These are phyloP conservation scores for Lathyrus sativus DNA, from an alignment of 306 rosid species.

Conservation along the genomic window DNA sequence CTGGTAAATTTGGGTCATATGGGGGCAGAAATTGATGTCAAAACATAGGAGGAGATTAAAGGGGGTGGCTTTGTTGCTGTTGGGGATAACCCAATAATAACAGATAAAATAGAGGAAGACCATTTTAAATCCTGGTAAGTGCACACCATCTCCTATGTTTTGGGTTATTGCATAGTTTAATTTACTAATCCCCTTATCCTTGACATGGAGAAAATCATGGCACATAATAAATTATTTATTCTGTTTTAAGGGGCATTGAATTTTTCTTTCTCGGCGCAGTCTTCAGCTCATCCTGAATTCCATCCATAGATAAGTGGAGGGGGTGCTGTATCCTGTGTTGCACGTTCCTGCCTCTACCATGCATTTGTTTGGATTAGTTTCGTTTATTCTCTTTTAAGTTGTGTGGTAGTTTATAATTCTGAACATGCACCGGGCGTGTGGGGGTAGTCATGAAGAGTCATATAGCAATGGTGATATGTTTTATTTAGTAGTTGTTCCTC, in stretches of 20 bases:
- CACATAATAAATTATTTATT: neutral
- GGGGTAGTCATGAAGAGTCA: neutral
- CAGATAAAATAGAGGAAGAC: conserved; percentile 33
- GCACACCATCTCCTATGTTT: conserved; percentile 6
- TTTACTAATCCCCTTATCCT: conserved; percentile 2
- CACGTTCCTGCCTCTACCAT: conserved; percentile 28
- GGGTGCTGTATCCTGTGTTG: conserved; percentile 4
- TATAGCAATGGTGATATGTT: neutral
- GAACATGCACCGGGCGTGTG: neutral
- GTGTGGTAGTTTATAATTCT: conserved; percentile 18
- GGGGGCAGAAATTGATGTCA: conserved; percentile 39
- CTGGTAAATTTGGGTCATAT: conserved; percentile 36
- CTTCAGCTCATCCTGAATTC: conserved; percentile 11
- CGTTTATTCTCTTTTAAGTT: conserved; percentile 1
- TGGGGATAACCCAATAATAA: conserved; percentile 16
- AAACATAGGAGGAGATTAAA: conserved; percentile 36
- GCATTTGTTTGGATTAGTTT: conserved; percentile 17
- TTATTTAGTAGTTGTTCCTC: neutral
- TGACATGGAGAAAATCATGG: neutral
- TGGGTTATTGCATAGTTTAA: conserved; percentile 24
- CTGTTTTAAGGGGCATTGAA: neutral
- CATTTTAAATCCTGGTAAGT: conserved; percentile 34
- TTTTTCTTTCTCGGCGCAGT: neutral
- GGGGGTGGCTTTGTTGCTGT: conserved; percentile 37
- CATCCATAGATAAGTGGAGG: neutral